A percentile compares a stretch with the other conserved stretches of the same genome.
These are phyloP conservation scores for Gynochthodes officinalis DNA, from an alignment of 257 asterid species.

Conservation along the genomic window DNA sequence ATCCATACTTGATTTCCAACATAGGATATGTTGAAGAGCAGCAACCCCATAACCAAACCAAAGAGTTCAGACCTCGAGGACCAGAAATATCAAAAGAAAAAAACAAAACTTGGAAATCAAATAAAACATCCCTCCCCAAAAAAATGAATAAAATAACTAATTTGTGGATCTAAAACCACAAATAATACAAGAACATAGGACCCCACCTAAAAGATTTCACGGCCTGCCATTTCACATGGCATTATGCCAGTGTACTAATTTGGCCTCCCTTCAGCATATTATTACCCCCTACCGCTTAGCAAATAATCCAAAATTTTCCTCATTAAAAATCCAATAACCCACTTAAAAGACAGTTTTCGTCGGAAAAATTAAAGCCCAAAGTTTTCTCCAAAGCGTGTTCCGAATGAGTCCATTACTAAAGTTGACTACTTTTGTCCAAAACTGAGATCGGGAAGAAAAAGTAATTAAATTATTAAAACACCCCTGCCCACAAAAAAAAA, in stretches of 20 bases:
- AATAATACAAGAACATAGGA: not conserved
- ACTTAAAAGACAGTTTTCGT: too few species aligned
- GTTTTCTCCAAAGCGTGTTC: not conserved
- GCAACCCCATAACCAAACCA: not conserved
- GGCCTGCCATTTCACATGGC: not conserved
- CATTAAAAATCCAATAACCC: too few species aligned
- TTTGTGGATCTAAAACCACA: not conserved
- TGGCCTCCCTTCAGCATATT: too few species aligned
- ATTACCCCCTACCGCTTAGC: too few species aligned
- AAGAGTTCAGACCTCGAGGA: not conserved
- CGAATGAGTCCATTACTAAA: not conserved
- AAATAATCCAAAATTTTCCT: not conserved
- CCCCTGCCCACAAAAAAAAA: not conserved
- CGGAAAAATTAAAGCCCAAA: not conserved
- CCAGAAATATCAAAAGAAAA: not conserved
- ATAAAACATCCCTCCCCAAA: not conserved
- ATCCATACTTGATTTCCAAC: not conserved
- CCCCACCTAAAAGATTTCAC: not conserved
- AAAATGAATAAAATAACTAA: not conserved
- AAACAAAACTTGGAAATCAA: too few species aligned
- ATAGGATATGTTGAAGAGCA: too few species aligned
- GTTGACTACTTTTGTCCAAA: not conserved
- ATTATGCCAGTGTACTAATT: not conserved
- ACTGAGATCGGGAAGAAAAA: not conserved
- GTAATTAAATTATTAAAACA: not conserved